A percentile compares a stretch with the other conserved stretches of the same genome.
These are phyloP conservation scores for Rosa rugosa DNA, from an alignment of 306 rosid genomes.

Conservation along the genomic window DNA sequence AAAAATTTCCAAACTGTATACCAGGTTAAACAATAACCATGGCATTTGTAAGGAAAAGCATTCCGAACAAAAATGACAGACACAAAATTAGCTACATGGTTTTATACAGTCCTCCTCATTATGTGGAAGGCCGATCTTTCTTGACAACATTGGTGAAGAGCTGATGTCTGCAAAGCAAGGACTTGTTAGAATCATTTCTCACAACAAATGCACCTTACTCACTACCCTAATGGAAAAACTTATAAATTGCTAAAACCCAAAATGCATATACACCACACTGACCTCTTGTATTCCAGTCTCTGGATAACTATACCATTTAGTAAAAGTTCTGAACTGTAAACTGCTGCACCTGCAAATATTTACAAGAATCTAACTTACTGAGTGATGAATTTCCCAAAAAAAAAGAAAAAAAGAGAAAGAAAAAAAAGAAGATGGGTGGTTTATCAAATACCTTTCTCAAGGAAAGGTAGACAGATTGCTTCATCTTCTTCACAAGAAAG, in stretches of 20 bases:
- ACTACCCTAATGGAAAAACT: neutral
- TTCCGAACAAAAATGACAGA: neutral
- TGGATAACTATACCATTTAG: conserved; percentile 87
- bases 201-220: neutral
- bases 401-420: conserved; percentile 11
- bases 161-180: conserved; percentile 41
- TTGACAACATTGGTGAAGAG: conserved; percentile 44
- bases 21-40: neutral
- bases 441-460: conserved; percentile 58
- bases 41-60: neutral
- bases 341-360: conserved; percentile 58
- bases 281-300: conserved; percentile 90
- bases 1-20: neutral
- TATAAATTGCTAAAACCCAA: neutral
- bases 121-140: conserved; percentile 21
- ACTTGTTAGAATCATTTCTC: neutral
- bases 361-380: conserved; percentile 39
- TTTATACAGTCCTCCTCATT: neutral
- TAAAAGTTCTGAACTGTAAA: conserved; percentile 76
- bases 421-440: conserved; percentile 2
- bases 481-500: conserved; percentile 83
- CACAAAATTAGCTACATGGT: neutral
- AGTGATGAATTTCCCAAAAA: neutral
- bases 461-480: conserved; percentile 62
- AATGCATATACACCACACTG: neutral